Evolutionary conservation across 2,329 filamentous ascomycete genomes (phyloP).

Genomic region (Laburnicola sp.): DNA sequence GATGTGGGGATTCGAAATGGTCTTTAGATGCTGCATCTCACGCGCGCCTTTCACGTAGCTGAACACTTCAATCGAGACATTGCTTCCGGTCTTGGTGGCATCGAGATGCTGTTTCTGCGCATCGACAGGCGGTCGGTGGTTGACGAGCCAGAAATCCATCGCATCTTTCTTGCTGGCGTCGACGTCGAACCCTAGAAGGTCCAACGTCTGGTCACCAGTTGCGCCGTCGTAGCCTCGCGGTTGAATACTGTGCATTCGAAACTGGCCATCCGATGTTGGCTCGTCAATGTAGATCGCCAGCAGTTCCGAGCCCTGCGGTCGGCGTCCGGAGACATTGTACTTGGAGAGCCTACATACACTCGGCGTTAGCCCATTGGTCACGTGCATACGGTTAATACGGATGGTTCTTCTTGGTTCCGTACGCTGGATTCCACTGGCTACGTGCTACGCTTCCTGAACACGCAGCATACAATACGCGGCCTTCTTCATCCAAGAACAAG

Average conservation of each 20-base stretch:
- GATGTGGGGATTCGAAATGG: not conserved
- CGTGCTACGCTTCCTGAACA: constrained; percentile 11
- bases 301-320: constrained; percentile 28
- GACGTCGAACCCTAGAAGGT: constrained; percentile 33
- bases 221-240: constrained; percentile 27
- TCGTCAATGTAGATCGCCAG: constrained; percentile 36
- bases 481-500: constrained; percentile 17
- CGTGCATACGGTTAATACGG: too few relatives aligned
- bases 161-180: constrained; percentile 28
- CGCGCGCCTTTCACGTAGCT: constrained; percentile 2
- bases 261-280: constrained; percentile 27
- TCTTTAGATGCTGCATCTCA: constrained; percentile 9
- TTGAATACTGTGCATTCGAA: constrained; percentile 27
- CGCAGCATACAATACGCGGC: constrained; percentile 16
- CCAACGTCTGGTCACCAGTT: constrained; percentile 24
- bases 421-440: constrained; percentile 16
- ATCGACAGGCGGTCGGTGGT: constrained; percentile 33
- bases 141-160: constrained; percentile 34
- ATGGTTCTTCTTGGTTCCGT: not conserved
- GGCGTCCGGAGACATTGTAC: constrained; percentile 27
- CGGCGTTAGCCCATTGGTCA: not conserved
- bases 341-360: constrained; percentile 2
- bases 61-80: constrained; percentile 29
- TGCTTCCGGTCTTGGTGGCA: constrained; percentile 26
- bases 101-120: constrained; percentile 25